Conservation (phyloP, 208 protist genomes). For the Leishmania tropica region DNA sequence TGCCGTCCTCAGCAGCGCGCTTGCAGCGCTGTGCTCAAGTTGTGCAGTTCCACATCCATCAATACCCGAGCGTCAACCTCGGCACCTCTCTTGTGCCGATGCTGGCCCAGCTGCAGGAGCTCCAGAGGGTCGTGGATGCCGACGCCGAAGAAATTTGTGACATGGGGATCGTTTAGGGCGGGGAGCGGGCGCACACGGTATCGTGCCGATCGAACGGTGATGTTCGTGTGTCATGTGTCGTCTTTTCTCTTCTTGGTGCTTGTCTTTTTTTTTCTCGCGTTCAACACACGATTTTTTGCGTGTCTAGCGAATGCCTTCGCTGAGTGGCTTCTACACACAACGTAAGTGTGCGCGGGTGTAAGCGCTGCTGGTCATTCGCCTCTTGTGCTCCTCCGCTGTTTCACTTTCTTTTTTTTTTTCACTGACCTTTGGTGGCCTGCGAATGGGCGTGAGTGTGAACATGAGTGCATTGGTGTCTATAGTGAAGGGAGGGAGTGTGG, state of each 20-base stretch:
- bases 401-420: background rate
- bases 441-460: background rate
- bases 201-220: background rate
- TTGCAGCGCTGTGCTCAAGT: constrained; percentile 7
- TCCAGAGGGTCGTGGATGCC: background rate
- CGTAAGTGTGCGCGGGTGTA: background rate
- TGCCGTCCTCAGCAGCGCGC: constrained; percentile 2
- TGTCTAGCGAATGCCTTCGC: background rate
- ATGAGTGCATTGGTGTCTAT: background rate
- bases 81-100: background rate
- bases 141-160: background rate
- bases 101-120: constrained; percentile 8
- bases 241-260: background rate
- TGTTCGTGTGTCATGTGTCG: too few species aligned
- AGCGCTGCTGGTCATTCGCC: background rate
- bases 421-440: background rate
- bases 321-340: background rate
- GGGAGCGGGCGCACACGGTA: background rate
- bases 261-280: background rate
- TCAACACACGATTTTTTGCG: background rate
- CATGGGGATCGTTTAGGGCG: background rate
- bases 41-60: constrained; percentile 1
- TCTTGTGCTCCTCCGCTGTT: background rate
- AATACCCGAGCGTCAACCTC: background rate
- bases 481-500: background rate